Base-by-base conservation (phyloP, 2,329 filamentous ascomycete genomes). In the Neodidymelliopsis sp. region DNA sequence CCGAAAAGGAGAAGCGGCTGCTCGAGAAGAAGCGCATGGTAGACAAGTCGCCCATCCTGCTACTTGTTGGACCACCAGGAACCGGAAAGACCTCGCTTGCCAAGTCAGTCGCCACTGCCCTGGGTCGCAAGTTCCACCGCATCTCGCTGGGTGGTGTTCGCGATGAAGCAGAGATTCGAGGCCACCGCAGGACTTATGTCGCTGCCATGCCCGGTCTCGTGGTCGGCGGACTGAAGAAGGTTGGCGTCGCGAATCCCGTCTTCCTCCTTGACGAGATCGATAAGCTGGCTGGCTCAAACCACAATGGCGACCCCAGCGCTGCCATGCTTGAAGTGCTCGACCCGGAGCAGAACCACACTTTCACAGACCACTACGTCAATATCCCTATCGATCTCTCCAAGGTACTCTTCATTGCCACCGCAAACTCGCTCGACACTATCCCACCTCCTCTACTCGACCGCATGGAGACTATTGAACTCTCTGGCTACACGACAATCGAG, bases 301-400 rank as follows among this genome's bases (percentile, higher is more conserved):
- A 94, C 72, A 92, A 99, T 60, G 94, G 94, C 29, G 94, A 99
- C 66, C 94, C 94, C 3, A 95, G 91, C 15, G 94, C 94, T 16
- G 94, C 94, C 7, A 97, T 99, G 93, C 85, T 99, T 11, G 94
- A 99, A 73, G 94, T 99, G 9, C 81, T 99, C 34, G 94, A 99
- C 67, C 94, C 94, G 0, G 94, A 99, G 73, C 94, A 99, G 75
- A 99, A 99, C 69, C 84, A 95, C 73, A 88, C 85, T 8, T 99
- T 99, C 75, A 90, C 87, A 22, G 94, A 99, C 69, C 94, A 99
- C 75, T 99, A 97, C 71, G 85, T 99, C 70, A 92, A 92, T 65
- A 91, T 97, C 55, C 93, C 94, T 0, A 90, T 97, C 59, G 94
- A 99, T 69, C 81, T 99, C 15, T 96, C 91, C 76, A 97, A 96